Evolutionary conservation across 1,139 yeast genomes (phyloP).

Genomic region (Casaregolazyma lundiana): DNA sequence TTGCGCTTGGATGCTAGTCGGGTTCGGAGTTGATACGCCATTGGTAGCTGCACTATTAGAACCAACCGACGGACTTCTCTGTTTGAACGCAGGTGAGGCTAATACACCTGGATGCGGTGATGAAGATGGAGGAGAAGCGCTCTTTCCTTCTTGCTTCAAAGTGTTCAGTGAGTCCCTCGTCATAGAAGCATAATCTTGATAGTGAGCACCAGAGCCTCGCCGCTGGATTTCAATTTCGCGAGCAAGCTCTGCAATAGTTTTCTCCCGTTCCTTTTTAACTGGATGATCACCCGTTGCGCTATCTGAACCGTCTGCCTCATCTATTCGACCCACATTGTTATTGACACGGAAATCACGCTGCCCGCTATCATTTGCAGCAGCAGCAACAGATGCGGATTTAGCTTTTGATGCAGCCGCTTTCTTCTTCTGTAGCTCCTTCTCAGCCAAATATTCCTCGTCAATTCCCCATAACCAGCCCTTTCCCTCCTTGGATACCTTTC

Average conservation of each 20-base stretch:
- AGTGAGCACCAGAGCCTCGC: slow-evolving; percentile 16
- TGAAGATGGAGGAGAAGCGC: slow-evolving; percentile 8
- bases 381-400: slow-evolving; percentile 16
- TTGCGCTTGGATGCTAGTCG: slow-evolving; percentile 23
- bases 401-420: slow-evolving; percentile 39
- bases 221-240: slow-evolving; percentile 45
- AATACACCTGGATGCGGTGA: slow-evolving; percentile 11
- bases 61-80: slow-evolving; percentile 5
- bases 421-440: slow-evolving; percentile 70
- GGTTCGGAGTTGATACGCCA: slow-evolving; percentile 15
- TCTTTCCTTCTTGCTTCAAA: slow-evolving; percentile 9
- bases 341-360: slow-evolving; percentile 3
- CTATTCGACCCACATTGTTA: too few species aligned
- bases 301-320: background rate
- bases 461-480: slow-evolving; percentile 92
- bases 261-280: slow-evolving; percentile 29
- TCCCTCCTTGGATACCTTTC: slow-evolving; percentile 70
- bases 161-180: slow-evolving; percentile 17
- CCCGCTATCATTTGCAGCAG: slow-evolving; percentile 8
- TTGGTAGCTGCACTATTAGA: slow-evolving; percentile 4
- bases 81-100: slow-evolving; percentile 9
- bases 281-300: background rate
- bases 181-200: slow-evolving; percentile 21
- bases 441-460: slow-evolving; percentile 77
- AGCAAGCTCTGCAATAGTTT: slow-evolving; percentile 54